These are phyloP conservation scores for Pittosporum tobira DNA, from an alignment of 129 eudicot species.

Conservation along the genomic window DNA sequence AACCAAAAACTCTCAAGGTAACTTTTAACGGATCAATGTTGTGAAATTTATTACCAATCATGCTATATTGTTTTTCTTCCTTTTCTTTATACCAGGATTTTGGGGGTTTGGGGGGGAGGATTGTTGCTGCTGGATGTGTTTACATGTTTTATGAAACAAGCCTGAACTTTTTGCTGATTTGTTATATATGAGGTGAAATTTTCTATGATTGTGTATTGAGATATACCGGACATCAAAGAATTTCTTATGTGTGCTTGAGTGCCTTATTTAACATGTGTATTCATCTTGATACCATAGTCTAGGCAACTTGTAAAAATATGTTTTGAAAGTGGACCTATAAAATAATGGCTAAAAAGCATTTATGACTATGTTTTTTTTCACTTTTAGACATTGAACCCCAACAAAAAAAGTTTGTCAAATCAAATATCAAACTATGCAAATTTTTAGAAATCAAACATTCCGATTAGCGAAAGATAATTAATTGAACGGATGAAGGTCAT, in stretches of 20 bases:
- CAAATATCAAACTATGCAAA: no score
- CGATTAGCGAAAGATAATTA: no score
- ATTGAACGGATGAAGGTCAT: no score
- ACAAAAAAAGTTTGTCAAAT: no score
- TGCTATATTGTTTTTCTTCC: neutral
- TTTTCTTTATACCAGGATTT: neutral
- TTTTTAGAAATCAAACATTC: no score
- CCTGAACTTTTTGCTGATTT: neutral
- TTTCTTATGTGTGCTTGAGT: neutral
- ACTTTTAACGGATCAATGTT: neutral
- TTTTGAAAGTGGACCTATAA: no score
- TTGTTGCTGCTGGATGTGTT: neutral
- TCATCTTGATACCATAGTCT: no score
- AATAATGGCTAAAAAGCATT: no score
- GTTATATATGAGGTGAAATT: neutral
- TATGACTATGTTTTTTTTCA: no score
- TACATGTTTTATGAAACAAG: neutral
- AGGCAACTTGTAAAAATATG: neutral
- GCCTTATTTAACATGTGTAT: neutral
- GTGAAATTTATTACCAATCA: neutral
- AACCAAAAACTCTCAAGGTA: slow-evolving; percentile 43
- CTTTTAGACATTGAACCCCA: no score
- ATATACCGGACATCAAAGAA: neutral
- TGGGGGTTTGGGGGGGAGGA: neutral
- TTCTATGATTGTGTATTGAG: neutral